phyloP scores from a whole-genome alignment of 2,329 filamentous ascomycete genomes.

The Aspergillus novofumigatus region DNA sequence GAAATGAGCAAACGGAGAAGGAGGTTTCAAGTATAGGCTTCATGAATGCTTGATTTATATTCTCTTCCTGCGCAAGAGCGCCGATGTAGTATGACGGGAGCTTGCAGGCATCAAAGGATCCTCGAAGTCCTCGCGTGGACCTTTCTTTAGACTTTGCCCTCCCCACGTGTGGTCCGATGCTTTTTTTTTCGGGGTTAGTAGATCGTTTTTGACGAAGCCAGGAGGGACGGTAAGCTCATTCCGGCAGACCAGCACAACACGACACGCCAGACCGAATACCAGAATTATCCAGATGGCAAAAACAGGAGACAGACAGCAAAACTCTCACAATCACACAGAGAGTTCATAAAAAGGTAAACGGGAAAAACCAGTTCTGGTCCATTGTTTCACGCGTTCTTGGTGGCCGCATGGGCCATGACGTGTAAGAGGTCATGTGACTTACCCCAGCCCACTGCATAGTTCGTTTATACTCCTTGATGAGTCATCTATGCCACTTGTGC shows the following conservation, averaged over 20 bases:
- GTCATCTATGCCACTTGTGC: background rate
- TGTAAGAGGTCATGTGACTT: no score
- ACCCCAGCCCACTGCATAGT: no score
- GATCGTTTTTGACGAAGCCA: background rate
- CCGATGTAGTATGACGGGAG: background rate
- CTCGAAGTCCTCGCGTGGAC: no score
- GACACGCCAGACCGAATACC: no score
- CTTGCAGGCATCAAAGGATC: background rate
- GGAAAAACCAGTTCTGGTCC: no score
- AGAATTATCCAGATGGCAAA: no score
- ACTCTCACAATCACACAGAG: no score
- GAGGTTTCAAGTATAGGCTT: conserved; percentile 22
- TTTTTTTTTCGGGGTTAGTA: background rate
- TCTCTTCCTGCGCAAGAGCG: background rate
- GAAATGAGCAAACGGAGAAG: conserved; percentile 20
- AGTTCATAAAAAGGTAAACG: no score
- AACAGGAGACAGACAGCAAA: no score
- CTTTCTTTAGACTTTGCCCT: no score
- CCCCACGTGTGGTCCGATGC: background rate
- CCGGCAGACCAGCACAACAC: background rate
- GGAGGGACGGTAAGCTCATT: background rate
- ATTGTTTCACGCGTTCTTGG: no score
- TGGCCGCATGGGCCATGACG: no score
- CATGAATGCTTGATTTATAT: conserved; percentile 29
- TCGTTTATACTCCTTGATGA: background rate